Evolutionary conservation across 2,329 filamentous ascomycete genomes (phyloP).

Genomic region (Raffaelea ambrosiae): DNA sequence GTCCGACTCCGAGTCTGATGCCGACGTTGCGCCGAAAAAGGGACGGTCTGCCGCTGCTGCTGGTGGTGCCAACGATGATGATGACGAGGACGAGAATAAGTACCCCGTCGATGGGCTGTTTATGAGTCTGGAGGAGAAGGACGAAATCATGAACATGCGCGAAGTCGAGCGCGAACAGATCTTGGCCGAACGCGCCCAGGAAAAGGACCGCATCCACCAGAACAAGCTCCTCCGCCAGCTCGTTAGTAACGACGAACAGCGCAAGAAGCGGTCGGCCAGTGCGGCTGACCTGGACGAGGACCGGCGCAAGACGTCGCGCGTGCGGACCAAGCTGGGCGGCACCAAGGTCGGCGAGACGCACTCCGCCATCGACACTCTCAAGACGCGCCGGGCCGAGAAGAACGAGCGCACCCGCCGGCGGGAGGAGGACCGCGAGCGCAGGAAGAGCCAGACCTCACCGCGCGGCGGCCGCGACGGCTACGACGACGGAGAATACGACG

Average conservation of each 20-base stretch:
- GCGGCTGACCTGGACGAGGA: conserved; percentile 70
- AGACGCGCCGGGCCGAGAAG: conserved; percentile 54
- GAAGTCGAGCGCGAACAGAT: conserved; percentile 89
- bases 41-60: conserved; percentile 4
- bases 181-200: conserved; percentile 75
- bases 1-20: conserved; percentile 69
- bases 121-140: conserved; percentile 63
- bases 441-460: conserved; percentile 36
- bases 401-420: conserved; percentile 55
- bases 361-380: conserved; percentile 63
- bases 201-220: conserved; percentile 74
- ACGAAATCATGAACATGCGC: conserved; percentile 72
- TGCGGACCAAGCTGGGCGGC: conserved; percentile 58
- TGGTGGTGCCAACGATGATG: conserved; percentile 12
- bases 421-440: conserved; percentile 54
- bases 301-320: conserved; percentile 64
- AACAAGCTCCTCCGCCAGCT: conserved; percentile 74
- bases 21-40: conserved; percentile 29
- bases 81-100: conserved; percentile 52
- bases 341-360: conserved; percentile 61
- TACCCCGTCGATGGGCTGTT: conserved; percentile 89
- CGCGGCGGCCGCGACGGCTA: conserved; percentile 14
- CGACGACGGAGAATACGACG: conserved; percentile 44
- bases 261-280: conserved; percentile 70
- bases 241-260: conserved; percentile 57